Percentiles rank a stretch among this genome's conserved stretches.
Evolutionary conservation across 2,329 filamentous ascomycete genomes (phyloP).

Genomic region (Chalaropsis ovoidea): DNA sequence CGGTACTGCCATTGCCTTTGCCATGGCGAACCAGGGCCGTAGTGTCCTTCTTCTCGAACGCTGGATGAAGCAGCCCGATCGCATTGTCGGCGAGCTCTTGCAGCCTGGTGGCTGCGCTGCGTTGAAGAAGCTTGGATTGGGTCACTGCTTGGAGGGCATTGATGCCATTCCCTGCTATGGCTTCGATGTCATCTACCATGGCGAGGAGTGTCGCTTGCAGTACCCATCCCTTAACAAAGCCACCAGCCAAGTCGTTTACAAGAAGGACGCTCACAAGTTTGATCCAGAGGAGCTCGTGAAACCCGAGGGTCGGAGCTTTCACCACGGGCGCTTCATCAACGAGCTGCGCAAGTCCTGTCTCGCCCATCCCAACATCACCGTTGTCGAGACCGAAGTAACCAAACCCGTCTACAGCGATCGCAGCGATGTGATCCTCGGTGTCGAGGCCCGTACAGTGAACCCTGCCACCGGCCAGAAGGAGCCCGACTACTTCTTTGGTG

Average conservation of each 20-base stretch:
- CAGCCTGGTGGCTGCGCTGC: conserved; percentile 84
- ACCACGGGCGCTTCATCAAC: conserved; percentile 88
- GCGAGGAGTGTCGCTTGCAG: conserved; percentile 60
- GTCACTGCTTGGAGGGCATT: conserved; percentile 75
- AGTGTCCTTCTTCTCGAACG: conserved; percentile 84
- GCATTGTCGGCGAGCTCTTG: conserved; percentile 89
- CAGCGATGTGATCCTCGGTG: conserved; percentile 66
- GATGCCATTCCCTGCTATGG: conserved; percentile 75
- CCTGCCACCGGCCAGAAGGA: conserved; percentile 46
- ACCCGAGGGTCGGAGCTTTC: conserved; percentile 65
- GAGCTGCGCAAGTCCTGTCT: conserved; percentile 67
- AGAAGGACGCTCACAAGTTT: conserved; percentile 30
- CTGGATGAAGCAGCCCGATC: conserved; percentile 82
- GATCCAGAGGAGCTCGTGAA: conserved; percentile 40
- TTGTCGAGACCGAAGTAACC: conserved; percentile 81
- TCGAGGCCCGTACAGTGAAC: conserved; percentile 59
- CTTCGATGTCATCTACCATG: conserved; percentile 79
- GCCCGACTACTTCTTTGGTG: conserved; percentile 72
- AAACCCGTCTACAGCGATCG: conserved; percentile 61
- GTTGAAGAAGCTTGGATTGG: conserved; percentile 67
- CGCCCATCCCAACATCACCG: conserved; percentile 69
- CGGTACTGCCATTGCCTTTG: conserved; percentile 74
- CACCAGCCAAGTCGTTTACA: conserved; percentile 34
- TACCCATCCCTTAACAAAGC: conserved; percentile 58
- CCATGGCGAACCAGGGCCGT: conserved; percentile 78